Base-by-base conservation (phyloP, 805 yeast genomes). In the Ogataea kodamae region DNA sequence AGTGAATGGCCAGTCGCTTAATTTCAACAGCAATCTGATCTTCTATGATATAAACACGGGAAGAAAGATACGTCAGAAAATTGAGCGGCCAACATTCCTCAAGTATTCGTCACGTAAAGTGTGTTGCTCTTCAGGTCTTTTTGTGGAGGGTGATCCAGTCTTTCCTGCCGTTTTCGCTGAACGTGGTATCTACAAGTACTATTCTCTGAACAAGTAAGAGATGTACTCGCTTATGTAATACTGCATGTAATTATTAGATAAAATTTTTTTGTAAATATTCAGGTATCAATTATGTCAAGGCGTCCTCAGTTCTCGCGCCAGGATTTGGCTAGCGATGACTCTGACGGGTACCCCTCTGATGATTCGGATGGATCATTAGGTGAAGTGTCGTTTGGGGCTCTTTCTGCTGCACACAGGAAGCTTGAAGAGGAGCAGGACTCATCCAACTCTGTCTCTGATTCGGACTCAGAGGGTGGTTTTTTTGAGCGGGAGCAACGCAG, bases 41-140 rank as follows among this genome's bases (percentile, higher is more conserved):
- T 73, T 67, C 49, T 81, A 76, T 48, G 87, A 81, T 58, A 61
- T 74, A 29, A 67, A 71, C 18, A 73, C 83, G 0, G 89, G 89
- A 8, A 67, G 74, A 41, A 78, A 76, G 50, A 71, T 78, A 13
- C 62, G 62, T 25, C 64, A 65, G 11, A 68, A 66, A 39, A 53
- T 64, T 15, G 61, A 62, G 32, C 66, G 66, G 38, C 79, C 79
- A 4, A 48, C 45, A 19, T 75, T 74, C 44, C 59, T 75, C 42
- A 72, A 69, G 48, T 75, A 65, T 43, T 78, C 76, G 1, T 65
- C 73, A 7, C 59, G 70, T 28, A 75, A 75, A 45, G 67, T 75
- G 41, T 73, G 70, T 47, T 72, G 78, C 43, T 68, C 75, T n/a
- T 60, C 65, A 29, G 78, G 78, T 4, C 67, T 70, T 30, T 69